Conservation (phyloP, 768 basidiomycete species). For the Suillus cothurnatus region DNA sequence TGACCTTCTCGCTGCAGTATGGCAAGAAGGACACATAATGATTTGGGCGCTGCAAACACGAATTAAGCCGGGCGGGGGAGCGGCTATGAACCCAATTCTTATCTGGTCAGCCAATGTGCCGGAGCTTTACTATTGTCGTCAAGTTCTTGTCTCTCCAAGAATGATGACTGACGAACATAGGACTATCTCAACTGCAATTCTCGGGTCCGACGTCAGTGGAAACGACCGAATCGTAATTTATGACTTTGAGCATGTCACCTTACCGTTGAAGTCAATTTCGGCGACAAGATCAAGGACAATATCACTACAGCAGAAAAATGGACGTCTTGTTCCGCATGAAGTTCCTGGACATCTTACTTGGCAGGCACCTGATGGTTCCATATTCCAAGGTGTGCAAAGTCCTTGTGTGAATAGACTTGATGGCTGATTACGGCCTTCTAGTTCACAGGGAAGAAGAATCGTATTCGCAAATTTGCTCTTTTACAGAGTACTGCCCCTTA, state of each 20-base stretch:
- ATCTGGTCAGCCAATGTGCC: conserved; percentile 35
- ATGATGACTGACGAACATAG: conserved; percentile 3
- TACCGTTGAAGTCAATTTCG: not conserved
- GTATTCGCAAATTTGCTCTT: conserved; percentile 33
- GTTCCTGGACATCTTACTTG: conserved; percentile 31
- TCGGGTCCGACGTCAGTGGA: conserved; percentile 42
- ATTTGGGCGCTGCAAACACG: conserved; percentile 73
- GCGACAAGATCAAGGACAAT: not conserved
- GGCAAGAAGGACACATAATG: conserved; percentile 68
- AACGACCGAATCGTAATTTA: conserved; percentile 37
- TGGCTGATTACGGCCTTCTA: conserved; percentile 5
- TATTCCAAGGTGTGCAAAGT: conserved; percentile 44
- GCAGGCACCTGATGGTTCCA: conserved; percentile 50
- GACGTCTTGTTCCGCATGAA: conserved; percentile 44
- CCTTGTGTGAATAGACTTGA: conserved; percentile 2
- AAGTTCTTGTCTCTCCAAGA: conserved; percentile 26
- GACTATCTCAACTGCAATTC: conserved; percentile 31
- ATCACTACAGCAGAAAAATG: conserved; percentile 42
- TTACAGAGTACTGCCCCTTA: conserved; percentile 65
- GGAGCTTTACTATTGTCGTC: conserved; percentile 28
- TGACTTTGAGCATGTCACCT: conserved; percentile 8
- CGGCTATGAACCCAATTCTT: conserved; percentile 57
- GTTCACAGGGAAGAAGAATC: conserved; percentile 18
- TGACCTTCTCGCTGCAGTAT: conserved; percentile 68
- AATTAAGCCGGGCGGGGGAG: conserved; percentile 55